A percentile compares a stretch with the other conserved stretches of the same genome.
Conservation (phyloP, 176 grass and related monocot species). For the Oryza coarctata region DNA sequence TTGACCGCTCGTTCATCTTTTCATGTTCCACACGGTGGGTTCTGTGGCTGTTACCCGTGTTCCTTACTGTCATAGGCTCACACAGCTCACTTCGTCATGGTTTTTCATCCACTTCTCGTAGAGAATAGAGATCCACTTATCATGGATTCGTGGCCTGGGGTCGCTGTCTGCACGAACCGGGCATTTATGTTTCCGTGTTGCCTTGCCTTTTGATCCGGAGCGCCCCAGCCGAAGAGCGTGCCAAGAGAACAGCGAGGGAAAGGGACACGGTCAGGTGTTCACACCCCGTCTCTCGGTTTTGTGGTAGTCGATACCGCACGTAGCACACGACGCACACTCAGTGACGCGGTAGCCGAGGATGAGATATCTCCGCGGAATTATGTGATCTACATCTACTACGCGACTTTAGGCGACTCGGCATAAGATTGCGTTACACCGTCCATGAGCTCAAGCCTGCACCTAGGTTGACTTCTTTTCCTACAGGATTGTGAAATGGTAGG, state of each 20-base stretch:
- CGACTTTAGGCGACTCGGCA: no score
- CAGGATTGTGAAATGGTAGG: no score
- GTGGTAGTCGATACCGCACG: not conserved
- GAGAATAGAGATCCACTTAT: not conserved
- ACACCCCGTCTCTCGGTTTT: not conserved
- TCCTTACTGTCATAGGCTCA: not conserved
- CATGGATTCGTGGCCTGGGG: not conserved
- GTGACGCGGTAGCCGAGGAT: no score
- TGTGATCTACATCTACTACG: no score
- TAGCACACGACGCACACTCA: not conserved
- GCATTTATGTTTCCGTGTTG: constrained; percentile 21
- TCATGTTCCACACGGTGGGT: no score
- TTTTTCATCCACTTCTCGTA: not conserved
- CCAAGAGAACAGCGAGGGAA: not conserved
- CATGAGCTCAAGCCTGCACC: no score
- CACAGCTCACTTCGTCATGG: no score
- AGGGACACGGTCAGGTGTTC: constrained; percentile 7
- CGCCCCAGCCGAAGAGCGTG: not conserved
- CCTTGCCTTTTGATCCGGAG: not conserved
- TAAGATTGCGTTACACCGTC: no score
- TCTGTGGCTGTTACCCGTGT: not conserved
- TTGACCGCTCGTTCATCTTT: not conserved
- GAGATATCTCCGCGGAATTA: no score
- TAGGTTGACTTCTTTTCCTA: no score
- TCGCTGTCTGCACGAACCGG: not conserved